Evolutionary conservation across 1,139 yeast genomes (phyloP).

Genomic region (Kodamaea suecica): DNA sequence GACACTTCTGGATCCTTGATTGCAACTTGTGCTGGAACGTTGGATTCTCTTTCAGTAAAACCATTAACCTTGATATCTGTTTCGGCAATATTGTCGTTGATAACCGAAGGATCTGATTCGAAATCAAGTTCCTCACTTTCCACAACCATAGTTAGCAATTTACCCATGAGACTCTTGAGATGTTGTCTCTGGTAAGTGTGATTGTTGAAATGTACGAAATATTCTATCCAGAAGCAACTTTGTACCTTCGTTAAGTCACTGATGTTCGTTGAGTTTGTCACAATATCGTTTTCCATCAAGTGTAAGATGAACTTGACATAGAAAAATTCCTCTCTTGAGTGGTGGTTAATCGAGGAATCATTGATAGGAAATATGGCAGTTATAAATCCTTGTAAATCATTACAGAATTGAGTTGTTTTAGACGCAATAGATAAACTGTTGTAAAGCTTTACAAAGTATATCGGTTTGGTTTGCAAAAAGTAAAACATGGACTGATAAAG

Average conservation of each 20-base stretch:
- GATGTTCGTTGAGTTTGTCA: constrained; percentile 22
- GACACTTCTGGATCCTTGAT: constrained; percentile 76
- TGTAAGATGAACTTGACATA: constrained; percentile 58
- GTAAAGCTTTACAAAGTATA: constrained; percentile 58
- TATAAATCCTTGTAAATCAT: constrained; percentile 47
- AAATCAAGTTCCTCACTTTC: constrained; percentile 60
- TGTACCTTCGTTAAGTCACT: constrained; percentile 37
- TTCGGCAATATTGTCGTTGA: constrained; percentile 48
- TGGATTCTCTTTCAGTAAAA: constrained; percentile 24
- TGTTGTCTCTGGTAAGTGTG: constrained; percentile 58
- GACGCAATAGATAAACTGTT: constrained; percentile 20
- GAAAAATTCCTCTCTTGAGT: constrained; percentile 72
- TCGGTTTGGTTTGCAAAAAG: constrained; percentile 80
- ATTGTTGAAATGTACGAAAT: constrained; percentile 56
- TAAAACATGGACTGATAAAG: constrained; percentile 77
- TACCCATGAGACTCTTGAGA: constrained; percentile 52
- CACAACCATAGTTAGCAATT: constrained; percentile 43
- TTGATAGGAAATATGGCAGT: constrained; percentile 47
- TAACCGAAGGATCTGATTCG: constrained; percentile 78
- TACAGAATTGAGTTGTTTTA: constrained; percentile 20
- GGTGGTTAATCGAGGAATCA: constrained; percentile 28
- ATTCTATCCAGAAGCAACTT: constrained; percentile 44
- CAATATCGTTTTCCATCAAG: constrained; percentile 48
- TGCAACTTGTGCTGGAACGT: constrained; percentile 60
- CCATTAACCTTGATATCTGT: constrained; percentile 49